Evolutionary conservation across 257 asterid species (phyloP).

Genomic region (Mitragyna speciosa): DNA sequence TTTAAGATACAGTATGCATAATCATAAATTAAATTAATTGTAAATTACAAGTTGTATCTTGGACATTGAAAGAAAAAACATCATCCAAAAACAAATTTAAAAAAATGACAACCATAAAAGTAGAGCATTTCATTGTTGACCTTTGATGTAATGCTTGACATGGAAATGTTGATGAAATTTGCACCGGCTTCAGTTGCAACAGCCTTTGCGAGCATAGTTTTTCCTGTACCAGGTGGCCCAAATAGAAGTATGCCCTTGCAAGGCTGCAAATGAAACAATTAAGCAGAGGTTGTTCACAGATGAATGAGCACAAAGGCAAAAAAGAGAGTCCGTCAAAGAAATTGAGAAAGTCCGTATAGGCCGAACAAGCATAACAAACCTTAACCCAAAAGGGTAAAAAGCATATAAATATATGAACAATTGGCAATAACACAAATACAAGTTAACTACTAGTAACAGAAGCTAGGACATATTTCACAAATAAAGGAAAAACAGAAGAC

Average conservation of each 20-base stretch:
- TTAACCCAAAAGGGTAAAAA: not conserved
- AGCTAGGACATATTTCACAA: not conserved
- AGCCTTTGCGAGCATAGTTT: conserved; percentile 93
- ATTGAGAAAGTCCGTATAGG: not conserved
- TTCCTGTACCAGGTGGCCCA: conserved; percentile 93
- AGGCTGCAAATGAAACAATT: conserved; percentile 47
- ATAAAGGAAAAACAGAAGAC: not conserved
- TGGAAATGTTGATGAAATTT: conserved; percentile 80
- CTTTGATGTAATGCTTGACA: conserved; percentile 95
- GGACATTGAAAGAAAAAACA: not conserved
- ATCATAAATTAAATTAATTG: not conserved
- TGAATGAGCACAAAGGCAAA: not conserved
- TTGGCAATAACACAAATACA: not conserved
- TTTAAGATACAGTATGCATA: not conserved
- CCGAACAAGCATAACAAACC: not conserved
- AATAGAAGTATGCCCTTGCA: conserved; percentile 89
- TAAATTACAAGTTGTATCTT: not conserved
- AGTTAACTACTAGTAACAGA: not conserved
- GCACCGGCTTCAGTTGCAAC: conserved; percentile 98
- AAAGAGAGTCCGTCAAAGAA: not conserved
- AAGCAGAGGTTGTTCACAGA: not conserved
- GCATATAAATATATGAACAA: not conserved
- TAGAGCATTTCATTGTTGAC: conserved; percentile 27
- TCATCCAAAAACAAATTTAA: not conserved
- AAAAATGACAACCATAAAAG: not conserved